Evolutionary conservation across 2,329 filamentous ascomycete genomes (phyloP).

Genomic region (Pyricularia sp.): DNA sequence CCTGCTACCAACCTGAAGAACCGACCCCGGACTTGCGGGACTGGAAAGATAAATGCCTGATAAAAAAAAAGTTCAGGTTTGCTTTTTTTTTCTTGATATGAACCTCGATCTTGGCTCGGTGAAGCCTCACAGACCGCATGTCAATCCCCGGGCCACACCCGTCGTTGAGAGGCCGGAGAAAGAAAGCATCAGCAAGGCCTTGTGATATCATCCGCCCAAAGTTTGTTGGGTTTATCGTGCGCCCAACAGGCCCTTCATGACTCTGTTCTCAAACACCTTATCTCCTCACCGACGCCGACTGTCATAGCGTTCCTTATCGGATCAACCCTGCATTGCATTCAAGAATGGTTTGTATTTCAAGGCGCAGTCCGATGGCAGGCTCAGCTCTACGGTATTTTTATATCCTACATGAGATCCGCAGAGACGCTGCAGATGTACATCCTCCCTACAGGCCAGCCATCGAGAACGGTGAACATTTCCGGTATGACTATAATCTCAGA

Average conservation of each 20-base stretch:
- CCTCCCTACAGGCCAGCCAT: neutral
- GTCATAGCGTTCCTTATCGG: neutral
- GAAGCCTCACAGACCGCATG: neutral
- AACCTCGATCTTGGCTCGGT: neutral
- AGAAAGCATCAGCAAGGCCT: neutral
- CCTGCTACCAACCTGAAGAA: neutral
- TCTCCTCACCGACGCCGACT: neutral
- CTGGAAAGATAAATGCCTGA: neutral
- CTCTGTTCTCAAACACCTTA: neutral
- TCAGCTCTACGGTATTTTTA: neutral
- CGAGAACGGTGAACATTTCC: neutral
- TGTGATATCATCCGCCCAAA: neutral
- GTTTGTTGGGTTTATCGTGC: neutral
- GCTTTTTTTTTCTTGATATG: neutral
- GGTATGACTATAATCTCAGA: neutral
- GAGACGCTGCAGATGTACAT: neutral
- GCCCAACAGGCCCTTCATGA: neutral
- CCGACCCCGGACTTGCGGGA: neutral
- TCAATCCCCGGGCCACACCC: neutral
- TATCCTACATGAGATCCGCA: neutral
- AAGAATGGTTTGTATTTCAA: neutral
- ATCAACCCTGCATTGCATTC: neutral
- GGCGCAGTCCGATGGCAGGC: neutral
- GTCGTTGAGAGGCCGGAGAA: neutral
- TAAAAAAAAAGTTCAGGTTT: neutral